Percentiles rank a stretch among this genome's conserved stretches.
Evolutionary conservation across 805 yeast genomes (phyloP).

Genomic region (Saturnispora hagleri): DNA sequence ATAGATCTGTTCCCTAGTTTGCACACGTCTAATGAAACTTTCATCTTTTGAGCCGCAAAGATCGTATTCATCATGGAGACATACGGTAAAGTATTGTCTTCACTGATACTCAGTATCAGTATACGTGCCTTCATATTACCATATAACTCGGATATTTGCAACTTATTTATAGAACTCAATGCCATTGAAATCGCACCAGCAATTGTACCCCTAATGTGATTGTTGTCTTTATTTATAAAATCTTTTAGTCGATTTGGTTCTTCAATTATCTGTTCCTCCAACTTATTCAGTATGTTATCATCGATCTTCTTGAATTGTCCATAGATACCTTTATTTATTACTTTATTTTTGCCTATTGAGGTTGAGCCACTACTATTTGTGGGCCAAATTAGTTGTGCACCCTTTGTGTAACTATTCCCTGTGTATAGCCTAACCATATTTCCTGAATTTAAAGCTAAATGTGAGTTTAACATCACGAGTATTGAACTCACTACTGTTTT

Average conservation of each 20-base stretch:
- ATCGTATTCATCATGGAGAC: constrained; percentile 92
- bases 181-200: constrained; percentile 81
- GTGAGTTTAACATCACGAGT: constrained; percentile 77
- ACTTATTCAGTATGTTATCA: constrained; percentile 54
- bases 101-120: constrained; percentile 54
- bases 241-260: constrained; percentile 19
- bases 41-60: constrained; percentile 91
- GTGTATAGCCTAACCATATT: constrained; percentile 78
- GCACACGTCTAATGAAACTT: constrained; percentile 83
- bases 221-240: constrained; percentile 19
- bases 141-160: constrained; percentile 38
- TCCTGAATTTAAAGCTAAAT: constrained; percentile 72
- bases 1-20: constrained; percentile 66
- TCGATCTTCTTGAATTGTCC: constrained; percentile 77
- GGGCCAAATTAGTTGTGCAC: constrained; percentile 69
- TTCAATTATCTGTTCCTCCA: constrained; percentile 38
- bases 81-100: constrained; percentile 71
- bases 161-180: constrained; percentile 66
- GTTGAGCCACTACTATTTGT: constrained; percentile 11
- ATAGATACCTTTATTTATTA: constrained; percentile 60
- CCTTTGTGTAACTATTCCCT: constrained; percentile 47
- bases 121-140: constrained; percentile 55
- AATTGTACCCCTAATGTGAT: constrained; percentile 39
- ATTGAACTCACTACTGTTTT: constrained; percentile 55
- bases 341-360: constrained; percentile 1